Evolutionary conservation across 2,329 filamentous ascomycete genomes (phyloP).

Genomic region (Pseudogymnoascus sp.): DNA sequence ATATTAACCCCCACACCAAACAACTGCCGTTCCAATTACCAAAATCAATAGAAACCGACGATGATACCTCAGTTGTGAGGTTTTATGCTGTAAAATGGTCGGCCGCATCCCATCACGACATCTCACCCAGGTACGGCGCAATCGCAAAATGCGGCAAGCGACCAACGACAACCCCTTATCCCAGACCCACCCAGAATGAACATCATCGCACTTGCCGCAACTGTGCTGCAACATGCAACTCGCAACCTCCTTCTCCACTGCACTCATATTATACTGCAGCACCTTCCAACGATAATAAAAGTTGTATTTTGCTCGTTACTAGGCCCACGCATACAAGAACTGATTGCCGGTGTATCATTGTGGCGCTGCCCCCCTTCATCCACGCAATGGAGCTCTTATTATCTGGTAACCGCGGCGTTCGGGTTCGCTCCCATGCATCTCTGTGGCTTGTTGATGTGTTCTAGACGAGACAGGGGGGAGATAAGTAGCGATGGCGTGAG

Average conservation of each 20-base stretch:
- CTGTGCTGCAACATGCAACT: not conserved
- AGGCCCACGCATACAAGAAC: not conserved
- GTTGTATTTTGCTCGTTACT: not conserved
- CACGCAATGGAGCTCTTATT: not conserved
- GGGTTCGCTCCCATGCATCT: not conserved
- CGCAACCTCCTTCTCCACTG: not conserved
- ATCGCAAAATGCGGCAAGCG: not conserved
- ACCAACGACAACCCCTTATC: not conserved
- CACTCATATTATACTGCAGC: not conserved
- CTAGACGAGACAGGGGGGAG: not conserved
- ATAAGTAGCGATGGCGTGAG: slow-evolving; percentile 2
- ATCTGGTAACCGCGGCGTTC: not conserved
- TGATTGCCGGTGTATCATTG: not conserved
- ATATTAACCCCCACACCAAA: not conserved
- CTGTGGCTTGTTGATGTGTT: not conserved
- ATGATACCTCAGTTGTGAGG: not conserved
- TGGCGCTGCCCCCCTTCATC: not conserved
- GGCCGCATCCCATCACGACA: not conserved
- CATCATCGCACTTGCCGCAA: not conserved
- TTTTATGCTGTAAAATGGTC: not conserved
- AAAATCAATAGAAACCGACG: not conserved
- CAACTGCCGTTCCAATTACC: not conserved
- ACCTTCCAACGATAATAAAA: not conserved
- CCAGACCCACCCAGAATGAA: slow-evolving; percentile 1
- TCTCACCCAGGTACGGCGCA: not conserved